Evolutionary conservation across 1,284 basidiomycete genomes (phyloP).

Genomic region (Leccinum proliferum): DNA sequence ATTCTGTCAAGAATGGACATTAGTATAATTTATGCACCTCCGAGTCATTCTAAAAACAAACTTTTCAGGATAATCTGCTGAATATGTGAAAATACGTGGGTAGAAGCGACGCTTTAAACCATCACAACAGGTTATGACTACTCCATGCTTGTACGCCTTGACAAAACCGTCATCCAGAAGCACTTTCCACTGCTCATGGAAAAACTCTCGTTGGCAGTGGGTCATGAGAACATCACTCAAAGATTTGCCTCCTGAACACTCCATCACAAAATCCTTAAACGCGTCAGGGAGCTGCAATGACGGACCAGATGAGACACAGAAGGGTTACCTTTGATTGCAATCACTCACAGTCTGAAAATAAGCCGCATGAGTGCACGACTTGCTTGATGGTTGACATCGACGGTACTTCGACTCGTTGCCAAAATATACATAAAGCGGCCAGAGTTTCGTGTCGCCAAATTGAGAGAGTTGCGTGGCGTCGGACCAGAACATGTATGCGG

Average conservation of each 20-base stretch:
- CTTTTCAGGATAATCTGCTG: constrained; percentile 29
- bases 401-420: not conserved
- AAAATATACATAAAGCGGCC: not conserved
- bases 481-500: not conserved
- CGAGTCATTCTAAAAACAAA: constrained; percentile 3
- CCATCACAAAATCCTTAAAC: constrained; percentile 10
- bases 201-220: constrained; percentile 19
- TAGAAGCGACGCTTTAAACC: constrained; percentile 16
- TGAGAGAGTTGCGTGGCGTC: not conserved
- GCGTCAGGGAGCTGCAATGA: not conserved
- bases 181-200: constrained; percentile 17
- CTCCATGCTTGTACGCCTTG: constrained; percentile 17
- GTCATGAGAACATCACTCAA: constrained; percentile 7
- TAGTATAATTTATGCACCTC: not conserved
- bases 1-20: constrained; percentile 14
- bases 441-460: not conserved
- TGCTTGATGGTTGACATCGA: not conserved
- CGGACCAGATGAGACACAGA: not conserved
- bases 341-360: not conserved
- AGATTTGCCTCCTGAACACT: not conserved
- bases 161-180: constrained; percentile 4
- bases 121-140: constrained; percentile 16
- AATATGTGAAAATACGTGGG: constrained; percentile 22
- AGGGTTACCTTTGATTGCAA: not conserved
- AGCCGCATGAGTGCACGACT: not conserved